Evolutionary conservation across 345 rosid species (phyloP), one percentile per base, ranked within the genome.

Genomic region (Eucalyptus regnans): DNA sequence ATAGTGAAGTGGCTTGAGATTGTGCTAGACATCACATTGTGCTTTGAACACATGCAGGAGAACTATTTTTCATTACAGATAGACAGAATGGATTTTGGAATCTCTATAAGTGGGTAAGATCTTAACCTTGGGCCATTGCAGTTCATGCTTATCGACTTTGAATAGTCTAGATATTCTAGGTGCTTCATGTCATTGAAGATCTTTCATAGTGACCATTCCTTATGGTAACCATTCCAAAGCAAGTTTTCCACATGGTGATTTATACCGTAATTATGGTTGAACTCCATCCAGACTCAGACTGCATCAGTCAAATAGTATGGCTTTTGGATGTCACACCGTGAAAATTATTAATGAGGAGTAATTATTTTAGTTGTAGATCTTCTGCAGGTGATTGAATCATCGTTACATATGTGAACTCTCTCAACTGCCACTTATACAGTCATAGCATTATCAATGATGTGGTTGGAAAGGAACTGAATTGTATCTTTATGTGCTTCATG

Each of bases 21-120:
- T 86, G 46, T 33, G 81, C 25, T 37, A 33, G 25, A 71, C 25
- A 71, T 71, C 6, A 71, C 60, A 41, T 49, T 50, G 43, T 87
- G 52, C 88, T 90, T 84, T 87, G 27, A n/a, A 43, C 76, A 87
- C 88, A 43, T 96, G 93, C 98, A 96, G 99, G 99, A 62, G 98
- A 97, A 90, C 95, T 97, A 49, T 96, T 93, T 91, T 97, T 97
- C 88, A 91, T 95, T 86, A 94, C 95, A 27, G 99, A 97, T 92
- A 93, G 98, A 90, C 90, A 94, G 89, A 94, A 89, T 86, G 98
- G 99, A 91, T 97, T 95, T 92, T 97, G 99, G 99, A 97, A 97
- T 91, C 92, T 96, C 89, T 93, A 96, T 92, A 96, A 96, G 93
- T 97, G 99, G 99, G 99, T 96, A 92, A 92, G 91, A 89, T 87